Evolutionary conservation across 768 basidiomycete genomes (phyloP).

Genomic region (Psilocybe tampanensis): DNA sequence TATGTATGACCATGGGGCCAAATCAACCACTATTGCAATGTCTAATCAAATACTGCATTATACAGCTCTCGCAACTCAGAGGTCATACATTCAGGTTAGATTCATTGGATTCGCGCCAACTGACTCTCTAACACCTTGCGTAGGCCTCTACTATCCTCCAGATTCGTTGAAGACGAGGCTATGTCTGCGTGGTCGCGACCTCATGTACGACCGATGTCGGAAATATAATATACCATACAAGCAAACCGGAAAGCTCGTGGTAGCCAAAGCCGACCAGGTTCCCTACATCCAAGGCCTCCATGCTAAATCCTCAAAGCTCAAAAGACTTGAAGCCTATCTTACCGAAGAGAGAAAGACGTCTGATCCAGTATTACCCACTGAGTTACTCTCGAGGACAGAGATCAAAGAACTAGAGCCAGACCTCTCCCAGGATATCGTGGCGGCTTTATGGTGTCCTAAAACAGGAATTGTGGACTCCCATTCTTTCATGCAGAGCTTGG

Average conservation of each 20-base stretch:
- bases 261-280: constrained; percentile 70
- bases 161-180: constrained; percentile 83
- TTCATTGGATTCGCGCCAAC: neutral
- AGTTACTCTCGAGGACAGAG: constrained; percentile 67
- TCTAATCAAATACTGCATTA: neutral
- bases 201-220: constrained; percentile 81
- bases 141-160: constrained; percentile 84
- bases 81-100: constrained; percentile 87
- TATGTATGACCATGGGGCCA: constrained; percentile 26
- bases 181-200: constrained; percentile 82
- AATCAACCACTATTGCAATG: neutral
- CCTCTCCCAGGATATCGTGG: constrained; percentile 67
- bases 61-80: constrained; percentile 90
- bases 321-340: constrained; percentile 48
- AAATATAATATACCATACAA: constrained; percentile 61
- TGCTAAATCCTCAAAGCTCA: constrained; percentile 56
- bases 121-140: neutral
- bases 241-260: constrained; percentile 88
- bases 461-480: constrained; percentile 94
- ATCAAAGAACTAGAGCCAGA: constrained; percentile 82
- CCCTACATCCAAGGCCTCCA: constrained; percentile 73
- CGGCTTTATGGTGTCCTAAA: constrained; percentile 79
- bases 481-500: constrained; percentile 78
- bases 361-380: constrained; percentile 56
- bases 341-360: constrained; percentile 16